Evolutionary conservation across 2,329 filamentous ascomycete genomes (phyloP).

Genomic region (Microcyclosporella mali): DNA sequence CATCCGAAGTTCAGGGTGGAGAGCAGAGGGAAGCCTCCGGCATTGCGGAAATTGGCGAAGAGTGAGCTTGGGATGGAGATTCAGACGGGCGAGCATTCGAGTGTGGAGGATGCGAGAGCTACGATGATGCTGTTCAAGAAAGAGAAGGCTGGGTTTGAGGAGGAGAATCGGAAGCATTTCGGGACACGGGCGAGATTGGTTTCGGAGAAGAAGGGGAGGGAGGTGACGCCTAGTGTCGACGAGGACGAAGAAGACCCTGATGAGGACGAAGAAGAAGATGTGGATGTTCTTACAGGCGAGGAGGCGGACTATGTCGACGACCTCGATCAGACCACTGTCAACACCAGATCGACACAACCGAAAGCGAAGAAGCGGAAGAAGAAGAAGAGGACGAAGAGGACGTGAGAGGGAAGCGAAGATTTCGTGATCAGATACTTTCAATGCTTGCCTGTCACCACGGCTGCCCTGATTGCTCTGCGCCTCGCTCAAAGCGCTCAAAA

Average conservation of each 20-base stretch:
- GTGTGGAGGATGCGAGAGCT: constrained; percentile 72
- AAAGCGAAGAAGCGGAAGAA: constrained; percentile 29
- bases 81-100: constrained; percentile 55
- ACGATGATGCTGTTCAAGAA: constrained; percentile 83
- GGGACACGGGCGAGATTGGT: constrained; percentile 22
- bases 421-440: too few relatives aligned
- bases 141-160: constrained; percentile 79
- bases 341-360: constrained; percentile 22
- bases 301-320: constrained; percentile 22
- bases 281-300: too few relatives aligned
- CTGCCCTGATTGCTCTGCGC: too few relatives aligned
- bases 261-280: constrained; percentile 25
- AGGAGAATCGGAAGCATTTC: constrained; percentile 67
- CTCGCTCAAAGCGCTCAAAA: background rate
- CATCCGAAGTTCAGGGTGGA: constrained; percentile 66
- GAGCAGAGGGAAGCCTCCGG: constrained; percentile 63
- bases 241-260: constrained; percentile 23
- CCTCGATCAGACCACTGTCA: too few relatives aligned
- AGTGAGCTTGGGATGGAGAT: constrained; percentile 55
- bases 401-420: constrained; percentile 9
- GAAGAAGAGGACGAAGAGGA: constrained; percentile 31
- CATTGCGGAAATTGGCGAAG: constrained; percentile 54
- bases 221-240: constrained; percentile 18
- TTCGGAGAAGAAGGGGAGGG: constrained; percentile 12
- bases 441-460: too few relatives aligned